Evolutionary conservation across 2,329 filamentous ascomycete genomes (phyloP), one percentile per base, ranked within the genome.

Genomic region (Trichothecium roseum): DNA sequence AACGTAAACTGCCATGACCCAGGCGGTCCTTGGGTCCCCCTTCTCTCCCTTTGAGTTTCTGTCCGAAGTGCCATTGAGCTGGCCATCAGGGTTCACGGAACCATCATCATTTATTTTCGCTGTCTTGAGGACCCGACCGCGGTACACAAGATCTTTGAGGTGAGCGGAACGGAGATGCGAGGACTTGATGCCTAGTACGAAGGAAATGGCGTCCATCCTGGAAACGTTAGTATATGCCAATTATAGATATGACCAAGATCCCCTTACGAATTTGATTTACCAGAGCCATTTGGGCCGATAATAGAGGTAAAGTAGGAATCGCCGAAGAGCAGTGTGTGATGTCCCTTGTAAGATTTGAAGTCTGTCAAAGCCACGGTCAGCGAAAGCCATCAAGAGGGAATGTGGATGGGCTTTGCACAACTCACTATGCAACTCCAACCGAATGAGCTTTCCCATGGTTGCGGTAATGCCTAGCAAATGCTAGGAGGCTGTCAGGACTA

Each of bases 281-380:
- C 91, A 26, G 91, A 96, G 68, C 91, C 91, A 88, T 98, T 98
- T 56, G 91, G 91, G 5, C 93, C 91, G 54, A 98, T 96, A 54
- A 98, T 95, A 29, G 91, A 98, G 34, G 91, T 98, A 61, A 98
- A 98, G 63, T 95, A 96, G 3, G 88, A 93, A 65, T 98, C 89
- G 53, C 89, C 89, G 52, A 98, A 95, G 36, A 95, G 76, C 30
- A 98, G 77, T 41, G 77, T 81, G 65, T 98, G 91, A 52, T 95
- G 88, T 39, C 88, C 91, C 61, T 94, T 94, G 69, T 98, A 98
- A 50, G 91, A 96, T 67, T 98, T 98, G 78, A 98, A 98, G 68
- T 98, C 84, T 91, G 52, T 18, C 33, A 16, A 16, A 18, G 34
- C 6, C 14, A 4, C 20, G 30, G 12, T 17, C 8, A n/a, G 30